Evolutionary conservation across 371 early-diverging fungal species (phyloP).

Genomic region (Mortierella sp.): DNA sequence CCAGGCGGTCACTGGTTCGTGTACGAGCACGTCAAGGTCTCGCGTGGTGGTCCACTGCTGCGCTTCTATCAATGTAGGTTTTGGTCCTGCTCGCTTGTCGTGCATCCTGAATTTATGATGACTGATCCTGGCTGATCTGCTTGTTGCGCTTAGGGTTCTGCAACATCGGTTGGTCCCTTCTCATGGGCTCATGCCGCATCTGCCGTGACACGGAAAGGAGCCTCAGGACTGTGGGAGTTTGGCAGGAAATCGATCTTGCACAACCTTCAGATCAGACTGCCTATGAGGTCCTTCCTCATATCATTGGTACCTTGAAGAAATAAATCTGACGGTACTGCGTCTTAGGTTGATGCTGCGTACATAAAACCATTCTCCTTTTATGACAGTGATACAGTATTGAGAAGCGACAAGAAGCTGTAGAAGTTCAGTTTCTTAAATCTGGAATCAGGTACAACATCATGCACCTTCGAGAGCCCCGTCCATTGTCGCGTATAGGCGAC

Average conservation of each 20-base stretch:
- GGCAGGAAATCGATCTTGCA: slow-evolving; percentile 17
- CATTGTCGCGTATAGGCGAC: no score
- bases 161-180: slow-evolving; percentile 7
- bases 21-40: slow-evolving; percentile 16
- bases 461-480: no score
- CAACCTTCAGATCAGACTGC: slow-evolving; percentile 6
- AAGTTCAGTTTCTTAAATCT: no score
- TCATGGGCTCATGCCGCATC: slow-evolving; percentile 14
- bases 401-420: no score
- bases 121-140: slow-evolving; percentile 2
- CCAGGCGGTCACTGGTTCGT: slow-evolving; percentile 20
- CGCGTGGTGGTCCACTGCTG: slow-evolving; percentile 5
- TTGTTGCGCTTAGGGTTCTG: slow-evolving; percentile 6
- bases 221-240: slow-evolving; percentile 10
- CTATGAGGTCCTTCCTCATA: slow-evolving; percentile 16
- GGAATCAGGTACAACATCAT: no score
- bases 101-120: slow-evolving; percentile 2
- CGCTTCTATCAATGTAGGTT: slow-evolving; percentile 14
- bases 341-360: neutral
- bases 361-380: no score
- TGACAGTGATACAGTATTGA: no score
- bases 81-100: neutral
- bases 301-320: slow-evolving; percentile 12
- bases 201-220: slow-evolving; percentile 15
- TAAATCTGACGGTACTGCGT: no score